Conservation (phyloP, 192 early-diverging fungal species). For the Paraglomus occultum region DNA sequence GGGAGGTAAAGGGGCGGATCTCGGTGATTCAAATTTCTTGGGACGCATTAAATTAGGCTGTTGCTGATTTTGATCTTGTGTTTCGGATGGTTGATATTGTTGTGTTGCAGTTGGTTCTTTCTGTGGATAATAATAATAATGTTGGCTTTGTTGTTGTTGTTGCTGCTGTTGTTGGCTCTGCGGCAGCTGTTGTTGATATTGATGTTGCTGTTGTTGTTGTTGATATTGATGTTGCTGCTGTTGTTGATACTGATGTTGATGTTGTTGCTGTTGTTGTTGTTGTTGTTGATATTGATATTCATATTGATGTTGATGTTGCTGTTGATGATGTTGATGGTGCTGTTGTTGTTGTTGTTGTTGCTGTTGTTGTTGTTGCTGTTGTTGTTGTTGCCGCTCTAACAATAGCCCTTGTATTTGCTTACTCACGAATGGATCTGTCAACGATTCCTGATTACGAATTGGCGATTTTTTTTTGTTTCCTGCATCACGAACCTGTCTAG, state of each 20-base stretch:
- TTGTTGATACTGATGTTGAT: background rate
- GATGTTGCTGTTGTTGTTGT: constrained; percentile 26
- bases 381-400: background rate
- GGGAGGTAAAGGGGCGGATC: constrained; percentile 2
- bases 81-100: constrained; percentile 28
- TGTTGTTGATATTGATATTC: constrained; percentile 5
- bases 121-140: constrained; percentile 24
- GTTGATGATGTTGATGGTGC: background rate
- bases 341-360: constrained; percentile 22
- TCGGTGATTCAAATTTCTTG: background rate
- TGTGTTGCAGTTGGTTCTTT: constrained; percentile 19
- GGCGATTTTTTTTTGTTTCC: too few relatives aligned
- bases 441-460: background rate
- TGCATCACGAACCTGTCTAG: too few relatives aligned
- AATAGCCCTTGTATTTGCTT: background rate
- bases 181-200: constrained; percentile 24
- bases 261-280: constrained; percentile 12
- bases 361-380: constrained; percentile 16
- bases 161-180: constrained; percentile 16
- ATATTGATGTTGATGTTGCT: background rate
- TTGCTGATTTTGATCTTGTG: constrained; percentile 21
- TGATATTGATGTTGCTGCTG: constrained; percentile 24
- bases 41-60: constrained; percentile 29
- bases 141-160: background rate
- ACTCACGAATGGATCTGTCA: background rate